Percentiles rank a stretch among this genome's conserved stretches.
Conservation (phyloP, 441 rosid genomes). For the Melastoma candidum region DNA sequence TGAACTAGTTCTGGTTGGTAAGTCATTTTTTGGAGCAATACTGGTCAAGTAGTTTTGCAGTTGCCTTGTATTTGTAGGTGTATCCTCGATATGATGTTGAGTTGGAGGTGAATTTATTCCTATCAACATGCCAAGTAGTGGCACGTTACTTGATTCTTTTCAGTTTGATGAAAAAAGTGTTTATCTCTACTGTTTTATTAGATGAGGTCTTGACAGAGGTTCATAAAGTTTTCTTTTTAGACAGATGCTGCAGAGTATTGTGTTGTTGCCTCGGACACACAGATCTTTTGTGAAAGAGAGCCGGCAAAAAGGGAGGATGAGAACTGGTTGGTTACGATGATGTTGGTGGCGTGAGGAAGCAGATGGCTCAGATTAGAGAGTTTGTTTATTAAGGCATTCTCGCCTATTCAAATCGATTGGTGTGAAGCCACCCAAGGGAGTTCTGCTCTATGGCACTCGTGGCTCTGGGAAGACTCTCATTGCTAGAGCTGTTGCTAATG, state of each 20-base stretch:
- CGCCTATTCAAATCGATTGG: constrained; percentile 60
- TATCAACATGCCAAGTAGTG: no score
- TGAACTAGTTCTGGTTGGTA: no score
- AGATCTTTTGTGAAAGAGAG: constrained; percentile 60
- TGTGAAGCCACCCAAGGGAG: constrained; percentile 64
- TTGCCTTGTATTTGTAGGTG: no score
- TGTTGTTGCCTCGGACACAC: constrained; percentile 58
- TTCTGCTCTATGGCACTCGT: constrained; percentile 54
- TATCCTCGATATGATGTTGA: no score
- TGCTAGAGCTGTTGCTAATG: constrained; percentile 61
- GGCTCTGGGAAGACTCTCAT: constrained; percentile 60
- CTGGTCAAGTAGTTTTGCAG: no score
- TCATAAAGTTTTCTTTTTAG: constrained; percentile 1
- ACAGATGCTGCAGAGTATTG: constrained; percentile 53
- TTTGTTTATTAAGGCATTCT: constrained; percentile 52
- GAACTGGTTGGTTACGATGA: constrained; percentile 52
- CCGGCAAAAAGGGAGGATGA: constrained; percentile 55
- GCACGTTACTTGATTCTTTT: no score
- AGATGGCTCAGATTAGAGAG: constrained; percentile 66
- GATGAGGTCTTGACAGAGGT: no score
- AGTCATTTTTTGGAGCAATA: no score
- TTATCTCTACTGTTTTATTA: no score
- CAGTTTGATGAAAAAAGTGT: no score
- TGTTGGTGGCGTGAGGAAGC: constrained; percentile 65
- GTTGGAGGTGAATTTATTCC: no score